phyloP scores from a whole-genome alignment of 1,284 basidiomycete genomes.

The Pseudozyma thailandica region DNA sequence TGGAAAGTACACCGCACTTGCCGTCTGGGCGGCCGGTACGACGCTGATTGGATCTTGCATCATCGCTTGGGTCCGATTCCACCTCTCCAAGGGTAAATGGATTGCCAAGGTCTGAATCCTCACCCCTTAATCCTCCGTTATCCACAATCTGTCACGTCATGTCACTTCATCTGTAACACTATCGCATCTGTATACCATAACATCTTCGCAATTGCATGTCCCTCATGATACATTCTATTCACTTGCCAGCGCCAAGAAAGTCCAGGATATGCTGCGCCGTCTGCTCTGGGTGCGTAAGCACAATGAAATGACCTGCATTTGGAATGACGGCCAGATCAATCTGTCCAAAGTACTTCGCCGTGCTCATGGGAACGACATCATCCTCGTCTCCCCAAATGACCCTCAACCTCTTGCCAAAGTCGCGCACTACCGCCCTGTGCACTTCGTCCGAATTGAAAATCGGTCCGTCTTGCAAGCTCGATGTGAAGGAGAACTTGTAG shows the following conservation, averaged over 20 bases:
- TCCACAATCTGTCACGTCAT: background rate
- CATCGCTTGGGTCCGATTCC: slow-evolving; percentile 31
- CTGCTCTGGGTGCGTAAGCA: slow-evolving; percentile 39
- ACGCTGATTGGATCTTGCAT: slow-evolving; percentile 31
- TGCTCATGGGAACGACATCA: slow-evolving; percentile 43
- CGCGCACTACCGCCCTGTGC: slow-evolving; percentile 21
- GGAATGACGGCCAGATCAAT: slow-evolving; percentile 44
- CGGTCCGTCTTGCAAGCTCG: slow-evolving; percentile 41
- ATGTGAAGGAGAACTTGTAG: slow-evolving; percentile 42
- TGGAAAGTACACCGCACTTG: slow-evolving; percentile 31
- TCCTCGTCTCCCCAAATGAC: slow-evolving; percentile 53
- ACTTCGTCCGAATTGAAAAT: slow-evolving; percentile 38
- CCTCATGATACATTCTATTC: background rate
- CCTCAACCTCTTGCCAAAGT: slow-evolving; percentile 28
- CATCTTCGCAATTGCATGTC: slow-evolving; percentile 6
- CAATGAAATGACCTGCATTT: slow-evolving; percentile 32
- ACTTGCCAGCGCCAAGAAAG: slow-evolving; percentile 31
- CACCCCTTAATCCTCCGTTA: background rate
- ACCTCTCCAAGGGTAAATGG: slow-evolving; percentile 23
- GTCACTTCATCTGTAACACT: slow-evolving; percentile 7
- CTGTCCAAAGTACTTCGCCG: slow-evolving; percentile 49
- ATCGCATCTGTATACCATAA: slow-evolving; percentile 22
- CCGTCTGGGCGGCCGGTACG: slow-evolving; percentile 37
- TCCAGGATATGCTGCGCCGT: slow-evolving; percentile 44
- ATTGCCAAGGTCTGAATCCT: slow-evolving; percentile 22